Conservation (phyloP, 495 filamentous ascomycete species). For the Talaromyces liani region DNA sequence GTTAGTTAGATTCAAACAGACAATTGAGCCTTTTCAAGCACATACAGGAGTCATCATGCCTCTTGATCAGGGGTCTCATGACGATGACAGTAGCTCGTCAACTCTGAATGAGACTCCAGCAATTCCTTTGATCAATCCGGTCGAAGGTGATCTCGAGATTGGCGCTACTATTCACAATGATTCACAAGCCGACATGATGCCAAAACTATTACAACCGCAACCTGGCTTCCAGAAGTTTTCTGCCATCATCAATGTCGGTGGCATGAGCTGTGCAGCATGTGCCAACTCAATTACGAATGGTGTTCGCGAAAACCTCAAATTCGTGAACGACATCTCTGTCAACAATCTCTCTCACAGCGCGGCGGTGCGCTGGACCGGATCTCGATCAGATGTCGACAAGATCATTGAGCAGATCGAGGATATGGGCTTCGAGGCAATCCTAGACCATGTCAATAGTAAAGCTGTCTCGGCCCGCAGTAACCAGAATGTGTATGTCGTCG, state of each 20-base stretch:
- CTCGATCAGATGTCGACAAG: slow-evolving; percentile 30
- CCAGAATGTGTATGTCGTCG: slow-evolving; percentile 39
- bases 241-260: slow-evolving; percentile 44
- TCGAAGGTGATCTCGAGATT: neutral
- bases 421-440: slow-evolving; percentile 46
- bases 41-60: neutral
- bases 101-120: neutral
- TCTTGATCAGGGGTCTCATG: neutral
- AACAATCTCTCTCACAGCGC: slow-evolving; percentile 54
- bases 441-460: slow-evolving; percentile 23
- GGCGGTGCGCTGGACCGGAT: slow-evolving; percentile 35
- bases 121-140: neutral
- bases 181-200: neutral
- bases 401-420: slow-evolving; percentile 45
- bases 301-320: slow-evolving; percentile 37
- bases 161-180: neutral
- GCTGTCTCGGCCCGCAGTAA: slow-evolving; percentile 22
- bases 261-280: slow-evolving; percentile 61
- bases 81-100: neutral
- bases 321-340: slow-evolving; percentile 45
- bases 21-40: neutral
- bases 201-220: neutral
- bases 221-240: slow-evolving; percentile 19
- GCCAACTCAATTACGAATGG: slow-evolving; percentile 44
- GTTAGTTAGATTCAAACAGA: neutral